A percentile compares a stretch with the other conserved stretches of the same genome.
Evolutionary conservation across 1,284 basidiomycete genomes (phyloP).

Genomic region (Trichosporon coremiiforme): DNA sequence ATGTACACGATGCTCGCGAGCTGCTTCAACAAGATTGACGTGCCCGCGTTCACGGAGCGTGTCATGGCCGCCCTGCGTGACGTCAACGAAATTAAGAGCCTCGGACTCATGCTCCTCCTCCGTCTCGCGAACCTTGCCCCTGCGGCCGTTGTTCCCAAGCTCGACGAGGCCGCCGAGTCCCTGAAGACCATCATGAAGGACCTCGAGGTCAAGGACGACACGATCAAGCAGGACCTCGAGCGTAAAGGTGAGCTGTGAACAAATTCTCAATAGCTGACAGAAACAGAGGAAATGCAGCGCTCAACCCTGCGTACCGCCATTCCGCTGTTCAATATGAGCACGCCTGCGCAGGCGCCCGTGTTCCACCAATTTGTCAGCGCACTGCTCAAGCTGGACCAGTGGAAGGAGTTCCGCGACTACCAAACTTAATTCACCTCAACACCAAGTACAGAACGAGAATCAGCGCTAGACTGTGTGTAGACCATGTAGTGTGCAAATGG

Average conservation of each 20-base stretch:
- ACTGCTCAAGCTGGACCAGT: slow-evolving; percentile 47
- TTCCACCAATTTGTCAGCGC: slow-evolving; percentile 70
- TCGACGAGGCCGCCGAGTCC: slow-evolving; percentile 81
- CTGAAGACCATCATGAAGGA: slow-evolving; percentile 91
- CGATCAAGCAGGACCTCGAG: slow-evolving; percentile 96
- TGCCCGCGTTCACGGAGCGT: slow-evolving; percentile 78
- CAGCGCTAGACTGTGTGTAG: slow-evolving; percentile 9
- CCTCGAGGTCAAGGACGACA: slow-evolving; percentile 83
- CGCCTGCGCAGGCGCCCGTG: slow-evolving; percentile 63
- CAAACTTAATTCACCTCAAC: slow-evolving; percentile 35
- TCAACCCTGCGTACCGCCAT: slow-evolving; percentile 82
- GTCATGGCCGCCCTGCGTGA: slow-evolving; percentile 84
- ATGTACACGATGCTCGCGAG: slow-evolving; percentile 94
- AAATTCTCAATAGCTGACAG: neutral
- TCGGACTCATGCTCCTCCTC: slow-evolving; percentile 93
- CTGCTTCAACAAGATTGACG: slow-evolving; percentile 78
- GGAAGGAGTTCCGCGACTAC: slow-evolving; percentile 52
- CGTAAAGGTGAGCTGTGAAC: slow-evolving; percentile 62
- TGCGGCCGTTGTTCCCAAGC: slow-evolving; percentile 73
- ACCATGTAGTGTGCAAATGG: neutral
- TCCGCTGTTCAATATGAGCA: slow-evolving; percentile 70
- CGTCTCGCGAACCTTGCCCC: slow-evolving; percentile 83
- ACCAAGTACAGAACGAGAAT: neutral
- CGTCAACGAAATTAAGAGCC: slow-evolving; percentile 95
- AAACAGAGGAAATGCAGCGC: slow-evolving; percentile 75